A percentile compares a stretch with the other conserved stretches of the same genome.
These are phyloP conservation scores for Polyporus tsugae DNA, from an alignment of 1,284 basidiomycete species.

Conservation along the genomic window DNA sequence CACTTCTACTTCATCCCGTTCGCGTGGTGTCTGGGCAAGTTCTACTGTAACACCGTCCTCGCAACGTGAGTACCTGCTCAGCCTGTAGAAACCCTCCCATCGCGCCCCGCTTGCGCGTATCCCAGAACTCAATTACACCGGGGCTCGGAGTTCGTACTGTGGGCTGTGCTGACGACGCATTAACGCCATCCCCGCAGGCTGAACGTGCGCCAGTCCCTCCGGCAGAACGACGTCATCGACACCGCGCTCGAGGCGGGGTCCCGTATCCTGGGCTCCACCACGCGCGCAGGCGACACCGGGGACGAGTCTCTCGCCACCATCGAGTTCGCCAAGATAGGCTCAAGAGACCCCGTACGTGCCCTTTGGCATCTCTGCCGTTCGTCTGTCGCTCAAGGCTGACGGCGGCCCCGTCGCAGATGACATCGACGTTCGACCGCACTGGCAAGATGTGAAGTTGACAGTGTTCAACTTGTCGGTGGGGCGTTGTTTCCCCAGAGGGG, in stretches of 20 bases:
- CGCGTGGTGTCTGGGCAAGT: background rate
- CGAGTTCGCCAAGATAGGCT: background rate
- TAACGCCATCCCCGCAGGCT: too few relatives aligned
- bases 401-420: background rate
- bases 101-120: too few relatives aligned
- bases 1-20: background rate
- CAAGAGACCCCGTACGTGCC: background rate
- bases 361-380: background rate
- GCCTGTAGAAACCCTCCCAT: too few relatives aligned
- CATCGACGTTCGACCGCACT: background rate
- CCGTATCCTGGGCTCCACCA: background rate
- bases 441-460: background rate
- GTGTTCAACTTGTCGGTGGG: background rate
- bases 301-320: background rate
- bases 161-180: too few relatives aligned
- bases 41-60: background rate
- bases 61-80: background rate
- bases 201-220: background rate
- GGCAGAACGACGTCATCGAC: constrained; percentile 2
- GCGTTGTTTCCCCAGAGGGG: background rate
- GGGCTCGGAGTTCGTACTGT: too few relatives aligned
- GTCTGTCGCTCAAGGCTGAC: background rate
- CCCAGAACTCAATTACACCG: too few relatives aligned
- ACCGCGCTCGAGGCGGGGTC: background rate
- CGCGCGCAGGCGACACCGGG: background rate